Evolutionary conservation across 2,329 filamentous ascomycete species (phyloP).

Genomic region (Fusarium sp.): DNA sequence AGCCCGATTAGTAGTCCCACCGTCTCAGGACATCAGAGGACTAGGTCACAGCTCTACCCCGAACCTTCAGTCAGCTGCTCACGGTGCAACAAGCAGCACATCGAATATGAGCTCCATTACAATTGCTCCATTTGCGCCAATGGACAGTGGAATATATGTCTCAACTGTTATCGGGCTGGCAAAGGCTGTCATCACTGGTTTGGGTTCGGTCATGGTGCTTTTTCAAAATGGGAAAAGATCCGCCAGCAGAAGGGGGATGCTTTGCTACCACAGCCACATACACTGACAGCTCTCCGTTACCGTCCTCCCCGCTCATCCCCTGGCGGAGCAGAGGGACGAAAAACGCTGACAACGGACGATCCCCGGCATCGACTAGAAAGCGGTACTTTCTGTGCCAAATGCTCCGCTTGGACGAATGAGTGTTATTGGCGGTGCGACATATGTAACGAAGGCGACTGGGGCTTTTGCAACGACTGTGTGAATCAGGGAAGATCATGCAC

Average conservation of each 20-base stretch:
- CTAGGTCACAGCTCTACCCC: conserved; percentile 64
- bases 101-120: conserved; percentile 89
- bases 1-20: conserved; percentile 50
- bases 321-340: conserved; percentile 65
- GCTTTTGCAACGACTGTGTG: conserved; percentile 89
- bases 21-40: conserved; percentile 53
- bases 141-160: conserved; percentile 82
- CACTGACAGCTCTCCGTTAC: conserved; percentile 69
- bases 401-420: conserved; percentile 77
- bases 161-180: conserved; percentile 80
- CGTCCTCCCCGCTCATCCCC: conserved; percentile 61
- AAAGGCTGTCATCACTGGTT: conserved; percentile 89
- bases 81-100: conserved; percentile 75
- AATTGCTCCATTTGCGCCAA: conserved; percentile 78
- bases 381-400: conserved; percentile 87
- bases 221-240: conserved; percentile 72
- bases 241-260: conserved; percentile 53
- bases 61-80: conserved; percentile 82
- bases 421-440: conserved; percentile 90
- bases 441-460: conserved; percentile 95
- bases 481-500: conserved; percentile 85
- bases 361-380: conserved; percentile 76
- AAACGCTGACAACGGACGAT: conserved; percentile 73
- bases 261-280: conserved; percentile 64
- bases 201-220: conserved; percentile 82